Conservation (phyloP, 208 protist genomes). For the Novymonas esmeraldas region DNA sequence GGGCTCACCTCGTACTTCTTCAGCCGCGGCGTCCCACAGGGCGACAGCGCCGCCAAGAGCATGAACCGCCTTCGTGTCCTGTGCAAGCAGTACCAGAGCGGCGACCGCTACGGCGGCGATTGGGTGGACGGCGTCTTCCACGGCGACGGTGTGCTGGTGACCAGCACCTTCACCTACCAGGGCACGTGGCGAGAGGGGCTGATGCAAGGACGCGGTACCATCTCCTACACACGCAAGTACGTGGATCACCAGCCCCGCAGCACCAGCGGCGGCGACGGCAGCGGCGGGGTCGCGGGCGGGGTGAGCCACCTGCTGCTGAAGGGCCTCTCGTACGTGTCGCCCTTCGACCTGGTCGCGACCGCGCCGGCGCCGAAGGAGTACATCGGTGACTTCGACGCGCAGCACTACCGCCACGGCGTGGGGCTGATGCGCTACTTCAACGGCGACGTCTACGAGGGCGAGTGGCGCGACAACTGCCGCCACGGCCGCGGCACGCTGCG, state of each 20-base stretch:
- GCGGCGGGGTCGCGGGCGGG: constrained; percentile 7
- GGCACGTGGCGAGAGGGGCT: constrained; percentile 47
- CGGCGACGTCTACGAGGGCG: constrained; percentile 84
- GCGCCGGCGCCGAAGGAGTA: constrained; percentile 66
- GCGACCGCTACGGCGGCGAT: constrained; percentile 81
- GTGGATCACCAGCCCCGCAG: constrained; percentile 27
- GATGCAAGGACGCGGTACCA: constrained; percentile 47
- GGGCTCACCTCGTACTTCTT: constrained; percentile 24
- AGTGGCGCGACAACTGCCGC: constrained; percentile 73
- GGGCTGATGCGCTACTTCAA: constrained; percentile 78
- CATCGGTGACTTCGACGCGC: constrained; percentile 64
- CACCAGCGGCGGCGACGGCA: constrained; percentile 2
- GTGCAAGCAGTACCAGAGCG: constrained; percentile 42
- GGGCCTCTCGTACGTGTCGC: constrained; percentile 72
- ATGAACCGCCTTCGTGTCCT: constrained; percentile 11
- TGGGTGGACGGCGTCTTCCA: constrained; percentile 72
- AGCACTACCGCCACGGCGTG: constrained; percentile 64
- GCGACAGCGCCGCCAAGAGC: not conserved
- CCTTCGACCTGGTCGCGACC: constrained; percentile 54
- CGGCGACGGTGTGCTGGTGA: constrained; percentile 75
- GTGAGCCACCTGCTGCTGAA: constrained; percentile 56
- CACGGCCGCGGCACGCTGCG: constrained; percentile 59
- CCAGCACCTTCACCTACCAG: constrained; percentile 77
- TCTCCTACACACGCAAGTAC: constrained; percentile 36
- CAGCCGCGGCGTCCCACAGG: constrained; percentile 18